Evolutionary conservation across 768 basidiomycete genomes (phyloP).

Genomic region (Suillus occidentalis): DNA sequence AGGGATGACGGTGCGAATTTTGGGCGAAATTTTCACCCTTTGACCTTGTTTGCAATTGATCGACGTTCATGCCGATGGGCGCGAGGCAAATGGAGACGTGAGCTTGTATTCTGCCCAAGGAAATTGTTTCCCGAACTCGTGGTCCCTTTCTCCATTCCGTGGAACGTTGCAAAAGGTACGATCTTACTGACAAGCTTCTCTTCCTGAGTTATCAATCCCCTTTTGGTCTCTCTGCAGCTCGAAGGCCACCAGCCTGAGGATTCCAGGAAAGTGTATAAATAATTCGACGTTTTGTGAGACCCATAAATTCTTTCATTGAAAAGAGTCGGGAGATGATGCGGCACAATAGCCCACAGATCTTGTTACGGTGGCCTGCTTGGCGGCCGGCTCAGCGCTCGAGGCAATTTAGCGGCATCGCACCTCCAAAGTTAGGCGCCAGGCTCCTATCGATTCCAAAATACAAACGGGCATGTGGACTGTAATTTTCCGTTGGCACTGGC

Average conservation of each 20-base stretch:
- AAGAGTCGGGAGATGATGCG: not conserved
- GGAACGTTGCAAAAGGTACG: conserved; percentile 12
- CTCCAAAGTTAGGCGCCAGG: not conserved
- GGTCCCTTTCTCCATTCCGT: conserved; percentile 3
- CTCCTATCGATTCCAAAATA: not conserved
- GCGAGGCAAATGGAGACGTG: conserved; percentile 10
- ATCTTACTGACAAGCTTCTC: conserved; percentile 10
- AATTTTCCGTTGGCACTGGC: not conserved
- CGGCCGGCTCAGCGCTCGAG: not conserved
- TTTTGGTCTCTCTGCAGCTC: not conserved
- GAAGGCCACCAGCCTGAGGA: not conserved
- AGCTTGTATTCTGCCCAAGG: not conserved
- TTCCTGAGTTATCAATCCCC: not conserved
- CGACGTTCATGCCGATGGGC: conserved; percentile 10
- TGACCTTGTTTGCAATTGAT: conserved; percentile 11
- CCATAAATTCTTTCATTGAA: not conserved
- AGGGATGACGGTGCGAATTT: conserved; percentile 8
- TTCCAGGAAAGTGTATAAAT: not conserved
- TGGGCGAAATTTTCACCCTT: conserved; percentile 5
- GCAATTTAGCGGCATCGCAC: not conserved
- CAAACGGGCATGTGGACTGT: not conserved
- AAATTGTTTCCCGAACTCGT: conserved; percentile 3
- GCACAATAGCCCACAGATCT: not conserved
- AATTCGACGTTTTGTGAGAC: conserved; percentile 6
- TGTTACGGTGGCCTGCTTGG: not conserved